These are phyloP conservation scores for Purshia tridentata DNA, from an alignment of 306 rosid genomes.

Conservation along the genomic window DNA sequence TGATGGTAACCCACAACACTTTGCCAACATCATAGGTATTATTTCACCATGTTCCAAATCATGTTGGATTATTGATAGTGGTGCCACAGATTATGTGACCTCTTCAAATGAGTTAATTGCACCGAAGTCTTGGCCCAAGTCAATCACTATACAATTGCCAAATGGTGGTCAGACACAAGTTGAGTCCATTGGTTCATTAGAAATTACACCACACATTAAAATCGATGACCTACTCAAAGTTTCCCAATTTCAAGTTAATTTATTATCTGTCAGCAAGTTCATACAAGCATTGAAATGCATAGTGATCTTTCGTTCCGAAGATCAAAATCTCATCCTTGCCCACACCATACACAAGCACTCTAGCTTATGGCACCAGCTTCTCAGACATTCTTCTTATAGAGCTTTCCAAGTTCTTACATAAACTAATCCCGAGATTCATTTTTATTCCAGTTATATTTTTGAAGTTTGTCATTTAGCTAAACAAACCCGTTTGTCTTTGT, in stretches of 20 bases:
- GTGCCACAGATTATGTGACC: background rate
- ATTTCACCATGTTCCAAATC: background rate
- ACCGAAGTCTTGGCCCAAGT: background rate
- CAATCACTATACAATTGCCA: background rate
- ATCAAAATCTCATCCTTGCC: background rate
- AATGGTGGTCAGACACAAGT: background rate
- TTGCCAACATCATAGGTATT: background rate
- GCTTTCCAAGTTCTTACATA: background rate
- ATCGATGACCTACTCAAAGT: background rate
- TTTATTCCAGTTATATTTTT: background rate
- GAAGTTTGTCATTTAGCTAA: slow-evolving; percentile 4
- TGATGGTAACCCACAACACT: background rate
- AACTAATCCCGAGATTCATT: background rate
- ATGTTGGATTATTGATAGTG: background rate
- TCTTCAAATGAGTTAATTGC: background rate
- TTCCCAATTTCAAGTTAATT: background rate
- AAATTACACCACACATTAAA: background rate
- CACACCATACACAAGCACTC: background rate
- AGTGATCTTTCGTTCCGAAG: background rate
- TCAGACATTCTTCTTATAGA: background rate
- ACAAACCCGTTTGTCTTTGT: background rate
- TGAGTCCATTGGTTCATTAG: background rate
- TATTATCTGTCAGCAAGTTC: background rate
- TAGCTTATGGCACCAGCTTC: background rate
- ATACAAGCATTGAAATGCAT: background rate